Conservation (phyloP, 768 basidiomycete genomes). For the Erythrobasidium yunnanense region DNA sequence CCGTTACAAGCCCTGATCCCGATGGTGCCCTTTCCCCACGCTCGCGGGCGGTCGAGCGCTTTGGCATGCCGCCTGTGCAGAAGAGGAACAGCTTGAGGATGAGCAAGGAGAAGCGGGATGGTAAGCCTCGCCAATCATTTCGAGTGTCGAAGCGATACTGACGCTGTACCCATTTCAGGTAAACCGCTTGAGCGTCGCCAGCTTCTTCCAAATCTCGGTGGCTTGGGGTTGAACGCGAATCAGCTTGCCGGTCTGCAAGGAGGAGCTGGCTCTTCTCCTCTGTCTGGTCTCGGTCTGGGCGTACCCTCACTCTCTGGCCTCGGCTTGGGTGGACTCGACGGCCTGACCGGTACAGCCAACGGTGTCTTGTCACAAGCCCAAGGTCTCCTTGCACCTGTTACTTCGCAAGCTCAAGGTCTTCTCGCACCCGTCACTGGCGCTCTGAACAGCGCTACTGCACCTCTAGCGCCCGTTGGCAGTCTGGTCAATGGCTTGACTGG, state of each 20-base stretch:
- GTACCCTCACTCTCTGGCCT: neutral
- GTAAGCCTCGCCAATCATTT: neutral
- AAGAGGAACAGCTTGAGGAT: neutral
- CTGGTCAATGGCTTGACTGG: neutral
- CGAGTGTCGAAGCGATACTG: neutral
- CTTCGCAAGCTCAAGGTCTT: too few species aligned
- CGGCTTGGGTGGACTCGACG: neutral
- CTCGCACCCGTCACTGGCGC: too few species aligned
- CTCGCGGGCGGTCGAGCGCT: neutral
- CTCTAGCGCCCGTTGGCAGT: neutral
- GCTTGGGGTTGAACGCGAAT: neutral
- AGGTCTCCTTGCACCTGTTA: too few species aligned
- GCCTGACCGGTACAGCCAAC: too few species aligned
- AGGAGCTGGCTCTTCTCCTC: neutral
- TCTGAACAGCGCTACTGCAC: neutral
- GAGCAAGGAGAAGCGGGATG: neutral
- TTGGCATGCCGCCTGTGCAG: neutral
- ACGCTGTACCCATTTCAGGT: neutral
- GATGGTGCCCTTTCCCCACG: neutral
- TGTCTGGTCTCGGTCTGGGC: neutral
- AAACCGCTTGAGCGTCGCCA: neutral
- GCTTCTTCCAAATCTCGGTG: neutral
- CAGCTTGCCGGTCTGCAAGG: neutral
- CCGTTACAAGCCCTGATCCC: neutral
- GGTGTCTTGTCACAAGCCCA: too few species aligned